phyloP scores from a whole-genome alignment of 208 protist species.

The Leishmania gerbilli region DNA sequence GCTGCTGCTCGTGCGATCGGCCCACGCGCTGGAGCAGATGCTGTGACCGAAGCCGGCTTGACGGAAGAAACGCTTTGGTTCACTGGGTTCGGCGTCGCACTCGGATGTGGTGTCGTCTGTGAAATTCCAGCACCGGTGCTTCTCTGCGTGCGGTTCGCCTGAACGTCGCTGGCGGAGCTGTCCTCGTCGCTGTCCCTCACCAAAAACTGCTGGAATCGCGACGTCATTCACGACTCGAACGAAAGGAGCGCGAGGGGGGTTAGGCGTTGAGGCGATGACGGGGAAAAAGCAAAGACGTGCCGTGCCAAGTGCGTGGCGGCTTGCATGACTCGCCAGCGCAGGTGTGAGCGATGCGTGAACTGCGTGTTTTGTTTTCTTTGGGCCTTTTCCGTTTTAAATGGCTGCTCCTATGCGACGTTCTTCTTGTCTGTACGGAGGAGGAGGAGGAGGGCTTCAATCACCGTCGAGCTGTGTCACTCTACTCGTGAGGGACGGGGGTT shows the following conservation, averaged over 20 bases:
- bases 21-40: neutral
- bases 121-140: conserved; percentile 35
- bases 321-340: neutral
- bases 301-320: neutral
- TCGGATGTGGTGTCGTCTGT: conserved; percentile 12
- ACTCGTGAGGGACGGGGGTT: neutral
- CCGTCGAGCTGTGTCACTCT: neutral
- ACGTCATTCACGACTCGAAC: conserved; percentile 8
- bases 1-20: neutral
- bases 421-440: neutral
- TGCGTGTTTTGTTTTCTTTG: neutral
- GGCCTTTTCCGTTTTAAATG: too few species aligned
- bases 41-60: neutral
- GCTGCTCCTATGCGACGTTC: neutral
- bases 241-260: too few species aligned
- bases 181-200: conserved; percentile 64
- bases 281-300: neutral
- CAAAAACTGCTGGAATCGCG: conserved; percentile 47
- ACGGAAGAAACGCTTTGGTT: neutral
- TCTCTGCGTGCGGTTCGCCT: conserved; percentile 18
- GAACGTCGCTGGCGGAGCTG: conserved; percentile 31
- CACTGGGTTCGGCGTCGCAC: conserved; percentile 4
- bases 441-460: neutral
- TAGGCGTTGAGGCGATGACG: neutral
- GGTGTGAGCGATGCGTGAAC: neutral